These are phyloP conservation scores for Thielaviopsis musarum DNA, from an alignment of 2,329 filamentous ascomycete species.

Conservation along the genomic window DNA sequence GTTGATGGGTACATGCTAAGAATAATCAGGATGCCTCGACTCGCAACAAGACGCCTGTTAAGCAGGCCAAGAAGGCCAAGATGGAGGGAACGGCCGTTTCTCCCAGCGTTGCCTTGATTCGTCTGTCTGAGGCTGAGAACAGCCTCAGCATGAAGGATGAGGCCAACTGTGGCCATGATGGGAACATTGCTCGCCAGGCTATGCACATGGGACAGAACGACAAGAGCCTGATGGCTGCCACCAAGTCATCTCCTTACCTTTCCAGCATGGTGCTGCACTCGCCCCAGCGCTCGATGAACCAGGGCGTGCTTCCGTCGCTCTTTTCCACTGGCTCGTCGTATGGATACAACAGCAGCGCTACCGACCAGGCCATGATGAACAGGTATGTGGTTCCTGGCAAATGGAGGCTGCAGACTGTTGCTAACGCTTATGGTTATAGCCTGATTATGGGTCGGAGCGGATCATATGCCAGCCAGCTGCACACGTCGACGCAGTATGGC, in stretches of 20 bases:
- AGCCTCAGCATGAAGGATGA: too few species aligned
- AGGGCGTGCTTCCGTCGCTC: not conserved
- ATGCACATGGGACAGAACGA: not conserved
- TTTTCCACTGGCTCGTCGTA: not conserved
- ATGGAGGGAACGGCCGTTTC: too few species aligned
- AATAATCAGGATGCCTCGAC: not conserved
- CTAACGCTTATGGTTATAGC: not conserved
- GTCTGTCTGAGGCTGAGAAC: too few species aligned
- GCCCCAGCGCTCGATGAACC: not conserved
- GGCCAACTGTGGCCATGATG: not conserved
- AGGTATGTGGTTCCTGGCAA: not conserved
- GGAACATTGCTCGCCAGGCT: too few species aligned
- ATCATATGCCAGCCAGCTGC: not conserved
- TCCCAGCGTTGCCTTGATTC: too few species aligned
- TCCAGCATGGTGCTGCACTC: not conserved
- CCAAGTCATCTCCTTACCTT: not conserved
- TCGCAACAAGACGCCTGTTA: too few species aligned
- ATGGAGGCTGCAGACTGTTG: not conserved
- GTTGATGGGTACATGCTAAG: not conserved
- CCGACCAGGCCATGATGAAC: conserved; percentile 6
- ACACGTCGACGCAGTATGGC: not conserved
- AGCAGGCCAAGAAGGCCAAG: too few species aligned
- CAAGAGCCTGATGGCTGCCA: not conserved
- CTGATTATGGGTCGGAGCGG: not conserved
- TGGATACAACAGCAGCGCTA: not conserved